Conservation (phyloP, 495 filamentous ascomycete species). For the Penicillium cataractarum region DNA sequence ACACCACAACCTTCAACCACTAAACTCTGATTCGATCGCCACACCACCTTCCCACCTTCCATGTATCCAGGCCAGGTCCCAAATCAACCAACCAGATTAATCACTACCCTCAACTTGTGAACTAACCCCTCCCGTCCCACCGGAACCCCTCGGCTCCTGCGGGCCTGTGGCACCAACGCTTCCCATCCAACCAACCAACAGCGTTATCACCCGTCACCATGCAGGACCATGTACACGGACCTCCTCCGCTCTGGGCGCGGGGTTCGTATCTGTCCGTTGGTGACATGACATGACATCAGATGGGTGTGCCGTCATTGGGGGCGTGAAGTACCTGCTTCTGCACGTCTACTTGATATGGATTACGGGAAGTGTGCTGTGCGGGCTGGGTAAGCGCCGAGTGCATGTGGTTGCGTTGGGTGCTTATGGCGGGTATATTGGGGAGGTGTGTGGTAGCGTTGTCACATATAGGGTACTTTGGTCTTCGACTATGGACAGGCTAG, state of each 20-base stretch:
- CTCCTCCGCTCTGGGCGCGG: background rate
- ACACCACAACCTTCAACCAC: background rate
- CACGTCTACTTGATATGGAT: background rate
- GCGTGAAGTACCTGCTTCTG: background rate
- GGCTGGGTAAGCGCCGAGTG: background rate
- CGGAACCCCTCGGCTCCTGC: background rate
- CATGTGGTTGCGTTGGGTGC: background rate
- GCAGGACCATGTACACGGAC: background rate
- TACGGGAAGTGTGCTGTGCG: background rate
- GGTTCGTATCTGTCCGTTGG: no score
- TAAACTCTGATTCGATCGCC: slow-evolving; percentile 1
- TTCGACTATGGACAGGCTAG: background rate
- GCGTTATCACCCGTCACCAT: background rate
- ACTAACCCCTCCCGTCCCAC: background rate
- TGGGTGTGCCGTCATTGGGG: background rate
- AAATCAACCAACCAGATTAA: background rate
- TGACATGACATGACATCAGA: no score
- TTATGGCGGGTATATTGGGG: background rate
- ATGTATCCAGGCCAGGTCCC: background rate
- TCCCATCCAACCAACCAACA: background rate
- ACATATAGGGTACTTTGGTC: no score
- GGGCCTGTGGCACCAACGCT: background rate
- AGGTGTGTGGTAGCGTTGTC: background rate
- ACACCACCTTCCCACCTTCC: background rate
- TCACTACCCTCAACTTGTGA: no score